phyloP scores from a whole-genome alignment of 768 basidiomycete species.

The Leucocoprinus leucothites region DNA sequence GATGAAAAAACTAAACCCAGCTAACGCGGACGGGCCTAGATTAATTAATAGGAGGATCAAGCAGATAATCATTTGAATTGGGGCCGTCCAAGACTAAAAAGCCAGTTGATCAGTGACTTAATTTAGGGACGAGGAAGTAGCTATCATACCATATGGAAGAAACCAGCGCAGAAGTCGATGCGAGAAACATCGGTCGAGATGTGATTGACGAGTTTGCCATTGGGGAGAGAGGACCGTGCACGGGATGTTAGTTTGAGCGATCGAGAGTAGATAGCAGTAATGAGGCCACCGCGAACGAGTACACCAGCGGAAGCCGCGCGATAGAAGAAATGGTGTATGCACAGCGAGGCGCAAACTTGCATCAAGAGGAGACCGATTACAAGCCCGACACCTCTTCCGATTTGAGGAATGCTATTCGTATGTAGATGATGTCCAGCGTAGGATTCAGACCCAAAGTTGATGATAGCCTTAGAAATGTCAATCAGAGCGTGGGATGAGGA shows the following conservation, averaged over 20 bases:
- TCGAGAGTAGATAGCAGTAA: constrained; percentile 81
- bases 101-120: neutral
- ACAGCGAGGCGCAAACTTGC: constrained; percentile 64
- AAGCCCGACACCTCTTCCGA: constrained; percentile 69
- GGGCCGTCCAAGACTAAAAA: constrained; percentile 60
- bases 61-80: constrained; percentile 77
- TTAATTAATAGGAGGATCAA: constrained; percentile 71
- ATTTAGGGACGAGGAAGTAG: neutral
- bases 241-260: constrained; percentile 75
- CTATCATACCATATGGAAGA: constrained; percentile 67
- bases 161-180: constrained; percentile 82
- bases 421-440: constrained; percentile 45
- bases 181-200: constrained; percentile 91
- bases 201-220: constrained; percentile 90
- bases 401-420: constrained; percentile 29
- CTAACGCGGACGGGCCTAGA: constrained; percentile 60
- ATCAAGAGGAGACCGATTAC: constrained; percentile 67
- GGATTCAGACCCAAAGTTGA: constrained; percentile 65
- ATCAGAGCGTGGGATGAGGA: neutral
- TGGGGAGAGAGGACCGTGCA: constrained; percentile 75
- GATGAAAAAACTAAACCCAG: constrained; percentile 59
- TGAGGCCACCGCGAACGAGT: constrained; percentile 78
- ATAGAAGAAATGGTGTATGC: constrained; percentile 84
- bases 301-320: constrained; percentile 73
- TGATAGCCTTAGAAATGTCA: constrained; percentile 49